Evolutionary conservation across 805 yeast species (phyloP), one percentile per base, ranked within the genome.

Genomic region (Wickerhamiella domercqiae): DNA sequence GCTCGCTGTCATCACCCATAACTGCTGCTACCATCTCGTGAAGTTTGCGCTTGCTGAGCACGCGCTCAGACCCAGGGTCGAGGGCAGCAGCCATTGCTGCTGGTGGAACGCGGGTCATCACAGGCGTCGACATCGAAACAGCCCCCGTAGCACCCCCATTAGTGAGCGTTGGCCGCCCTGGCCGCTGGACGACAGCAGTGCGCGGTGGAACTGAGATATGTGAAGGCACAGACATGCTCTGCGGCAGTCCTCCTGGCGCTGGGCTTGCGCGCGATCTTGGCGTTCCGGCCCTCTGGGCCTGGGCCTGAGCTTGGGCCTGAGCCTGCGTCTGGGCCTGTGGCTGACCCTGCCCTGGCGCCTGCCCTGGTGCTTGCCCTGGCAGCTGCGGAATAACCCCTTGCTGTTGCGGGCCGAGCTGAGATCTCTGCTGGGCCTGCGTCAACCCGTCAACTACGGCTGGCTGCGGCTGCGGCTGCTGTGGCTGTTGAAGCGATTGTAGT

Each of bases 21-120:
- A 61, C 80, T 2, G 81, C 73, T 52, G 75, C 73, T 5, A 90
- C 90, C 42, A 90, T 66, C 54, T 90, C 98, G 45, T 80, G 70
- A 47, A 90, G 66, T 55, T 90, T 90, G 36, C 98, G 67, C 56
- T 90, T 90, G 29, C 90, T 78, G 53, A 90, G 63, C 1, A 86
- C 93, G 20, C 95, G 50, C 41, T 61, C 63, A 14, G 57, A 60
- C 25, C 75, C 81, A 47, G 82, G 63, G 50, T 84, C 95, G 53
- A 78, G 81, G 3, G 78, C 73, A n/a, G n/a, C n/a, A n/a, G n/a
- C n/a, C n/a, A n/a, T n/a, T n/a, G n/a, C n/a, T n/a, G n/a, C n/a
- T n/a, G n/a, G n/a, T 16, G 94, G 95, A 32, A 86, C 68, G 45
- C 74, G 76, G 13, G 81, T 73, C 39, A 86, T 57, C 20, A 79